Percentiles rank a stretch among this genome's conserved stretches.
These are phyloP conservation scores for Tricholomella constricta DNA, from an alignment of 768 basidiomycete species.

Conservation along the genomic window DNA sequence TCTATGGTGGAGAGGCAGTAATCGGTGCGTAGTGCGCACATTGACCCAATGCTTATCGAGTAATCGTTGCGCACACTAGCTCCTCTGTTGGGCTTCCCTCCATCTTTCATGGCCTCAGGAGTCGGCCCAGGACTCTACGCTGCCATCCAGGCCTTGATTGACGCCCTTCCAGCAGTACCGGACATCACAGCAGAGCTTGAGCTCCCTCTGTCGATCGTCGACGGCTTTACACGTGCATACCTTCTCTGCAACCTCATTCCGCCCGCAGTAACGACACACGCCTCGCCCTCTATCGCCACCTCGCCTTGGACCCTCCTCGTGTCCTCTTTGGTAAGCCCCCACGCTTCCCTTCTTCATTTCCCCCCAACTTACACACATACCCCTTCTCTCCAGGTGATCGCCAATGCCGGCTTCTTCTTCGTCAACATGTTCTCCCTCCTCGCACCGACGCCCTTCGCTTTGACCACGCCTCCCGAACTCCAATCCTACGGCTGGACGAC, in stretches of 20 bases:
- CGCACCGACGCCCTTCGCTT: slow-evolving; percentile 64
- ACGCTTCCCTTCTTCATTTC: background rate
- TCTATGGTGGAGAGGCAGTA: slow-evolving; percentile 79
- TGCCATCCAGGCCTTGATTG: slow-evolving; percentile 59
- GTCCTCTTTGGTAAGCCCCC: slow-evolving; percentile 61
- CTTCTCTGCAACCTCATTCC: slow-evolving; percentile 80
- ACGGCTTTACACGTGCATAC: slow-evolving; percentile 78
- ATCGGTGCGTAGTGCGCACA: slow-evolving; percentile 45
- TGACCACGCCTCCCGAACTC: slow-evolving; percentile 81
- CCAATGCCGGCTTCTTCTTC: slow-evolving; percentile 84
- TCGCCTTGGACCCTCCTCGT: slow-evolving; percentile 81
- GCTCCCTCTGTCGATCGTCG: slow-evolving; percentile 70
- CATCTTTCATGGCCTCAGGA: slow-evolving; percentile 82
- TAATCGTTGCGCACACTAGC: slow-evolving; percentile 36
- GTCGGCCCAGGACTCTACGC: slow-evolving; percentile 64
- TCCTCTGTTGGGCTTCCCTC: slow-evolving; percentile 62
- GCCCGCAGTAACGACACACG: slow-evolving; percentile 58
- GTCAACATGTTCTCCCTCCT: slow-evolving; percentile 75
- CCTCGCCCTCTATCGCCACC: slow-evolving; percentile 48
- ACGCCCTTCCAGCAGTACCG: slow-evolving; percentile 59
- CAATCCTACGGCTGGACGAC: slow-evolving; percentile 84
- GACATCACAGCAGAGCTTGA: slow-evolving; percentile 56
- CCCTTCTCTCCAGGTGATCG: slow-evolving; percentile 48
- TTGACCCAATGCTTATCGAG: slow-evolving; percentile 3
- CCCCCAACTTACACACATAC: background rate